Percentiles rank a stretch among this genome's conserved stretches.
Conservation (phyloP, 768 basidiomycete species). For the Boletus rubescentipes region DNA sequence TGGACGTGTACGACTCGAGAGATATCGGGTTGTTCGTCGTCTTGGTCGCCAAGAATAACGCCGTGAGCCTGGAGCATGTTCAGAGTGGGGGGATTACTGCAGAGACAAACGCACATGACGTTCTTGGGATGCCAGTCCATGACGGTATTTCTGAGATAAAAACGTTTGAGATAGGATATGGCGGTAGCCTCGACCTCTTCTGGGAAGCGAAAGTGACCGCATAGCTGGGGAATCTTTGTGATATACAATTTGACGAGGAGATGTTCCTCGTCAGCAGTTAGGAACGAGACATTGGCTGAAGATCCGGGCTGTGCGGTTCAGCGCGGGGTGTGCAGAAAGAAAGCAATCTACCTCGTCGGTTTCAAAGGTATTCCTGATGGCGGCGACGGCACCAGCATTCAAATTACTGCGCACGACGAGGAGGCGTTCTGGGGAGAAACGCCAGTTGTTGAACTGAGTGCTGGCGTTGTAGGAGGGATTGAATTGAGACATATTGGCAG, state of each 20-base stretch:
- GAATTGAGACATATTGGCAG: not conserved
- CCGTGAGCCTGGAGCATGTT: conserved; percentile 70
- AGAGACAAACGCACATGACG: conserved; percentile 73
- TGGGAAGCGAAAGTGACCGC: conserved; percentile 81
- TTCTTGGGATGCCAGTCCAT: conserved; percentile 99
- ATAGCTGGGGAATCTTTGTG: conserved; percentile 81
- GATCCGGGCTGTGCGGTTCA: conserved; percentile 61
- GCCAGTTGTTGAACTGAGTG: conserved; percentile 86
- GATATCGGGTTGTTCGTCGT: conserved; percentile 95
- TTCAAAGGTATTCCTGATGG: conserved; percentile 77
- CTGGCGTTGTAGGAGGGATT: conserved; percentile 69
- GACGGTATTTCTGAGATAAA: conserved; percentile 95
- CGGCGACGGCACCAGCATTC: conserved; percentile 73
- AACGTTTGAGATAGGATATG: conserved; percentile 88
- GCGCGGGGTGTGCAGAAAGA: not conserved
- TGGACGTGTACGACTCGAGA: conserved; percentile 77
- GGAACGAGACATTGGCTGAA: conserved; percentile 67
- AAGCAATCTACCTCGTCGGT: conserved; percentile 62
- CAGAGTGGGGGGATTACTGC: not conserved
- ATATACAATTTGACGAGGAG: conserved; percentile 88
- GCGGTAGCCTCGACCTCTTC: conserved; percentile 95
- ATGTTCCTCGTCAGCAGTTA: conserved; percentile 77
- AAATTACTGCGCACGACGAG: conserved; percentile 57
- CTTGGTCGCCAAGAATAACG: conserved; percentile 93
- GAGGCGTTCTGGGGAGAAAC: conserved; percentile 74